Percentiles rank a stretch among this genome's conserved stretches.
These are phyloP conservation scores for Papilionanthe hybrid DNA, from an alignment of 116 monocot species.

Conservation along the genomic window DNA sequence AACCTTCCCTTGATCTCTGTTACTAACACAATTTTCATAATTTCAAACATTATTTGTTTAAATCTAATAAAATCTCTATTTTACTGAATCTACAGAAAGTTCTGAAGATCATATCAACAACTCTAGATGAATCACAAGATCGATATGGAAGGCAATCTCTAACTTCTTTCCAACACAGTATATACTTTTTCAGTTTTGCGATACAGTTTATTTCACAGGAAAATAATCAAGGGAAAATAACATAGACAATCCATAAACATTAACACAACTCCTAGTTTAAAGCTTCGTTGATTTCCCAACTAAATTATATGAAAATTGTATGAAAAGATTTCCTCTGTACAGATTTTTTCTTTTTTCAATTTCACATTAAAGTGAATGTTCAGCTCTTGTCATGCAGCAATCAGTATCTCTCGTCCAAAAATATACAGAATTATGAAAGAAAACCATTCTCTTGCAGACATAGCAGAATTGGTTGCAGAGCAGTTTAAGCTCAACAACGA, in stretches of 20 bases:
- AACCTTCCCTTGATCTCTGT: background rate
- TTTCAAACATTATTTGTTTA: background rate
- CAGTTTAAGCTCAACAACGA: background rate
- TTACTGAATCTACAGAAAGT: background rate
- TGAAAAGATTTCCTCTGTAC: too few relatives aligned
- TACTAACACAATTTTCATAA: background rate
- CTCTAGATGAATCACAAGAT: background rate
- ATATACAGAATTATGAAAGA: background rate
- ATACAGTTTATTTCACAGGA: too few relatives aligned
- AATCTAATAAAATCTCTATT: background rate
- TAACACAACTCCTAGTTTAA: background rate
- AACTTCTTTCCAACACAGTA: too few relatives aligned
- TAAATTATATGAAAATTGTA: too few relatives aligned
- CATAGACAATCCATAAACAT: background rate
- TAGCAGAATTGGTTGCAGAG: background rate
- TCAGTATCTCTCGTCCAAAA: background rate
- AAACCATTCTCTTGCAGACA: background rate
- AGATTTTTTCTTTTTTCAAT: too few relatives aligned
- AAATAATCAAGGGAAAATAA: background rate
- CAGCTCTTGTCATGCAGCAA: background rate
- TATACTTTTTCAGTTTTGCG: too few relatives aligned
- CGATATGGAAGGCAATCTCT: background rate
- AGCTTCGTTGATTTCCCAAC: too few relatives aligned
- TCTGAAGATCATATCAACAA: constrained; percentile 6
- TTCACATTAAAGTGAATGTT: background rate